Evolutionary conservation across 2,329 filamentous ascomycete genomes (phyloP).

Genomic region (Xylaria digitata): DNA sequence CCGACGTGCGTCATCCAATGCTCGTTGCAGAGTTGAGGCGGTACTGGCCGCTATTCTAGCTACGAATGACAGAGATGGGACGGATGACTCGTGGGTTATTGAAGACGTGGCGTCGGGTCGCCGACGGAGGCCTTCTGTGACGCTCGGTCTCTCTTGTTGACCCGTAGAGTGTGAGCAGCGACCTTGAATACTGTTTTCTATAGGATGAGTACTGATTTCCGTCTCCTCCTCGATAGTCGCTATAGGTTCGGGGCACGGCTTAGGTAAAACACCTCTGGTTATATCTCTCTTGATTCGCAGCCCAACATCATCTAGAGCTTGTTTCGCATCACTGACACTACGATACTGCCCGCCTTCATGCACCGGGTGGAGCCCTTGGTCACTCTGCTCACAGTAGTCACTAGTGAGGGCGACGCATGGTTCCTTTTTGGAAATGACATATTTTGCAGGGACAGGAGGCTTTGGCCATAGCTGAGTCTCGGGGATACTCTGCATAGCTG

Average conservation of each 20-base stretch:
- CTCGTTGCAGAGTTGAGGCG: constrained; percentile 50
- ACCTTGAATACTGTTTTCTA: constrained; percentile 17
- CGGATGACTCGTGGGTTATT: constrained; percentile 42
- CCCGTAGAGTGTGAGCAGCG: neutral
- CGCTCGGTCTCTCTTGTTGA: constrained; percentile 15
- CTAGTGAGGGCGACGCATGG: constrained; percentile 27
- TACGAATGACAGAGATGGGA: constrained; percentile 48
- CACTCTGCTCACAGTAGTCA: constrained; percentile 30
- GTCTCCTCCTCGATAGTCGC: constrained; percentile 45
- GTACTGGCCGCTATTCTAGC: constrained; percentile 46
- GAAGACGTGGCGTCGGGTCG: constrained; percentile 30
- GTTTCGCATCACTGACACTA: constrained; percentile 26
- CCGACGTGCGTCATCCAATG: constrained; percentile 48
- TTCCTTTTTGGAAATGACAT: constrained; percentile 33
- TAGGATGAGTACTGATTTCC: constrained; percentile 31
- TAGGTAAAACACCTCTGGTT: constrained; percentile 34
- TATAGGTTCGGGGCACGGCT: constrained; percentile 33
- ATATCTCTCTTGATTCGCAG: constrained; percentile 40
- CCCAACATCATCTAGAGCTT: constrained; percentile 29
- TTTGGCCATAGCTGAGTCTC: constrained; percentile 23
- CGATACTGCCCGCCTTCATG: constrained; percentile 18
- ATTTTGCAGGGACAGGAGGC: constrained; percentile 27
- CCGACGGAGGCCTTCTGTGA: constrained; percentile 17
- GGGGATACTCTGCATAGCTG: constrained; percentile 34
- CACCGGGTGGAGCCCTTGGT: constrained; percentile 25